These are phyloP conservation scores for Cladosporium colombiae DNA, from an alignment of 2,329 filamentous ascomycete genomes.

Conservation along the genomic window DNA sequence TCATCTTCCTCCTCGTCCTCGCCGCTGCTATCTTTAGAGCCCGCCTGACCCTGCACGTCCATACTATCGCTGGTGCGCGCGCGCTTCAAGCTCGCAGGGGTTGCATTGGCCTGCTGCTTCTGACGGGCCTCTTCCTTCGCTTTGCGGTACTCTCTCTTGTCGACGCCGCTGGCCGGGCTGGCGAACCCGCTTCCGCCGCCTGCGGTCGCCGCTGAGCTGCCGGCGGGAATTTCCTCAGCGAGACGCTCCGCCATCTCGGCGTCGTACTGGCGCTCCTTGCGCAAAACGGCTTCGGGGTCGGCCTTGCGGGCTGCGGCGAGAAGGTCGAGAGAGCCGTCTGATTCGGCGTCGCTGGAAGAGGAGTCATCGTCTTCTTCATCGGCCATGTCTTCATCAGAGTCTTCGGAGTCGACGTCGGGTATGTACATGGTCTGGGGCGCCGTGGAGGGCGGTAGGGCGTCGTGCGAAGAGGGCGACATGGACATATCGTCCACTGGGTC, in stretches of 20 bases:
- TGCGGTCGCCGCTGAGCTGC: slow-evolving; percentile 51
- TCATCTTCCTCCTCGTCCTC: slow-evolving; percentile 22
- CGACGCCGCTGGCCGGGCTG: slow-evolving; percentile 37
- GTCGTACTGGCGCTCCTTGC: slow-evolving; percentile 50
- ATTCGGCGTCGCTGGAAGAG: slow-evolving; percentile 33
- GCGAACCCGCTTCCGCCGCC: slow-evolving; percentile 52
- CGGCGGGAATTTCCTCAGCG: slow-evolving; percentile 51
- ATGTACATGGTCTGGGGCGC: slow-evolving; percentile 38
- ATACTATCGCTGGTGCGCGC: slow-evolving; percentile 28
- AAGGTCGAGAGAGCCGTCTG: slow-evolving; percentile 46
- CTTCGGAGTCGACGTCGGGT: slow-evolving; percentile 25
- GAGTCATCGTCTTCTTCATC: slow-evolving; percentile 34
- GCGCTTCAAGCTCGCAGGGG: slow-evolving; percentile 20
- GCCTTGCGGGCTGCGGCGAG: slow-evolving; percentile 47
- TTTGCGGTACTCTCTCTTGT: slow-evolving; percentile 23
- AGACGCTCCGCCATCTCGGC: slow-evolving; percentile 49
- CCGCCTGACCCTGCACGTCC: slow-evolving; percentile 24
- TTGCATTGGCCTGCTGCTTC: not conserved
- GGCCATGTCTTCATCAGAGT: slow-evolving; percentile 26
- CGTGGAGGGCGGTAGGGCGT: slow-evolving; percentile 30
- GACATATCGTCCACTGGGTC: slow-evolving; percentile 38
- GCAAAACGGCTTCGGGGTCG: slow-evolving; percentile 44
- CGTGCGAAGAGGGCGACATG: slow-evolving; percentile 25
- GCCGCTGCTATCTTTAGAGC: slow-evolving; percentile 16
- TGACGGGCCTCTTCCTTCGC: slow-evolving; percentile 23